These are phyloP conservation scores for Ambrosia trifida DNA, from an alignment of 129 eudicot species.

Conservation along the genomic window DNA sequence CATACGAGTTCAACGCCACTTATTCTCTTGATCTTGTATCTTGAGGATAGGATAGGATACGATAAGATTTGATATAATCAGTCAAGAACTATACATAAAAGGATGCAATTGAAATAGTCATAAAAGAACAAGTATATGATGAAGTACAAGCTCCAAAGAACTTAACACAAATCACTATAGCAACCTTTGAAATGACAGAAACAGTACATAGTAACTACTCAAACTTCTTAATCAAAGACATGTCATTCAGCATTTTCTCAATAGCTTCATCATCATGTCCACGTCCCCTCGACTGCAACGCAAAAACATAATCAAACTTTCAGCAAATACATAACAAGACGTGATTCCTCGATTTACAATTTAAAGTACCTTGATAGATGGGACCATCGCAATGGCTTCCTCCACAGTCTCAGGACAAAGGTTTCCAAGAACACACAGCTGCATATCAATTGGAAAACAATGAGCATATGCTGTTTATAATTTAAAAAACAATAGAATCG, in stretches of 20 bases:
- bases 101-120: too few relatives aligned
- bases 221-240: conserved; percentile 41
- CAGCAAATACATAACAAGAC: background rate
- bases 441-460: conserved; percentile 19
- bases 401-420: conserved; percentile 98
- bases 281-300: conserved; percentile 86
- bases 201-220: conserved; percentile 39
- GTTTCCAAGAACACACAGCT: conserved; percentile 94
- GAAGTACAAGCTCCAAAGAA: conserved; percentile 7
- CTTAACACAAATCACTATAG: conserved; percentile 9
- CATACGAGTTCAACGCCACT: too few relatives aligned
- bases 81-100: too few relatives aligned
- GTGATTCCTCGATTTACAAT: background rate
- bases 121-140: background rate
- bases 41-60: too few relatives aligned
- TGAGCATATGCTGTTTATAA: background rate
- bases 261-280: conserved; percentile 84
- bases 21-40: too few relatives aligned
- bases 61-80: too few relatives aligned
- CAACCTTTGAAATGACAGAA: background rate
- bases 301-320: conserved; percentile 13
- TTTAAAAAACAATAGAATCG: background rate
- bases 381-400: conserved; percentile 95
- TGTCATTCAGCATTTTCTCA: conserved; percentile 73
- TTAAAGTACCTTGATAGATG: background rate